phyloP scores from a whole-genome alignment of 2,329 filamentous ascomycete genomes.

The Juglanconis sp. region DNA sequence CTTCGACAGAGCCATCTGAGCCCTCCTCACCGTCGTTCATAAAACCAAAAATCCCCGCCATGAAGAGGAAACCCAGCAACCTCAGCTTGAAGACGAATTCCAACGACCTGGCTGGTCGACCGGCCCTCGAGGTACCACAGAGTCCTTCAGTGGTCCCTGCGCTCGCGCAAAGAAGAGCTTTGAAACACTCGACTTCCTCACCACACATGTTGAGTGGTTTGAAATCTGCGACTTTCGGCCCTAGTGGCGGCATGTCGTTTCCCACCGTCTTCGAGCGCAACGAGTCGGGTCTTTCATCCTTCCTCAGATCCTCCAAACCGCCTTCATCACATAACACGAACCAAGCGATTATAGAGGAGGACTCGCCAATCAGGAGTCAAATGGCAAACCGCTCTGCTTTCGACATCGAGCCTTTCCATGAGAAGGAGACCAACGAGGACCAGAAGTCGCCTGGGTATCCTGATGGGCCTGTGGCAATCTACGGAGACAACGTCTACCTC shows the following conservation, averaged over 20 bases:
- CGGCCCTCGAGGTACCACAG: conserved; percentile 51
- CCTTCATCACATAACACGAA: conserved; percentile 30
- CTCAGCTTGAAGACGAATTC: conserved; percentile 73
- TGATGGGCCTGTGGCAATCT: conserved; percentile 77
- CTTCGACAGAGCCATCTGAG: conserved; percentile 55
- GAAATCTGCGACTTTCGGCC: conserved; percentile 58
- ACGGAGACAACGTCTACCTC: conserved; percentile 72
- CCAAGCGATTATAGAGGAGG: conserved; percentile 50
- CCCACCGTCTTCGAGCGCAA: conserved; percentile 59
- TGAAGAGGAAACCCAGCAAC: conserved; percentile 73
- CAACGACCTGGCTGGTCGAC: conserved; percentile 49
- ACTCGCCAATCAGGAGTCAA: conserved; percentile 58
- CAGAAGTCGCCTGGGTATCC: conserved; percentile 81
- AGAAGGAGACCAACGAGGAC: conserved; percentile 72
- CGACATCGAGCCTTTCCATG: conserved; percentile 59
- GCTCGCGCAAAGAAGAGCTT: conserved; percentile 58
- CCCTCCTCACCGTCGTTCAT: conserved; percentile 75
- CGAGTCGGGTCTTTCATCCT: conserved; percentile 57
- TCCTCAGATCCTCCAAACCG: conserved; percentile 47
- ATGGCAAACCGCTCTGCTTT: conserved; percentile 58
- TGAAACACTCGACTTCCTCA: conserved; percentile 67
- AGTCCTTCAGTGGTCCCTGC: conserved; percentile 52
- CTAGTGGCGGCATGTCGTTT: conserved; percentile 61
- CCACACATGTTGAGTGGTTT: conserved; percentile 62
- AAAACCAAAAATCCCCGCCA: conserved; percentile 69